phyloP scores from a whole-genome alignment of 176 grass and related monocot genomes.

The Themeda triandra region DNA sequence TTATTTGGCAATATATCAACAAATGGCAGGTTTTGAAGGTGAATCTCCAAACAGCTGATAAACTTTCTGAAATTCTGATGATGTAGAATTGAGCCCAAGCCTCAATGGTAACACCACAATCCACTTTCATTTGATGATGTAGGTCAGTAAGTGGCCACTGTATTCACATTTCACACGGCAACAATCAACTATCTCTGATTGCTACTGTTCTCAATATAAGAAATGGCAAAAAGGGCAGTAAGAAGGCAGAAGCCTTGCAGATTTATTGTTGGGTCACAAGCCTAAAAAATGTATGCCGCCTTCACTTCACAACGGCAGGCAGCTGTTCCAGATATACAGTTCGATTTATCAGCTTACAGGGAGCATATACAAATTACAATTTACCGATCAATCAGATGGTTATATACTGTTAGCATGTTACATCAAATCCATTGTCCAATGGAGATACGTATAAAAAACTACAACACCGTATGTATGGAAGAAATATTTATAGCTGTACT shows the following conservation, averaged over 20 bases:
- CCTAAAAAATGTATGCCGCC: not conserved
- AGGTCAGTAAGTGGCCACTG: too few species aligned
- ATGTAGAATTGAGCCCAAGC: not conserved
- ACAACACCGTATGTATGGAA: not conserved
- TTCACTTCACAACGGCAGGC: not conserved
- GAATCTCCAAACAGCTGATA: not conserved
- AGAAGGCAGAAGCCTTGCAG: not conserved
- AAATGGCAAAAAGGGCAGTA: not conserved
- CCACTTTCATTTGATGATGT: not conserved
- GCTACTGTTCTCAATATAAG: not conserved
- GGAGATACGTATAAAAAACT: not conserved
- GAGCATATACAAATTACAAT: slow-evolving; percentile 35
- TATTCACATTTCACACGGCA: not conserved
- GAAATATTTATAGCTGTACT: slow-evolving; percentile 2
- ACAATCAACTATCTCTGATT: not conserved
- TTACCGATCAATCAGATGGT: not conserved
- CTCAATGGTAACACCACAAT: not conserved
- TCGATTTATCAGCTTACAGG: slow-evolving; percentile 26
- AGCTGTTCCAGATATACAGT: slow-evolving; percentile 1
- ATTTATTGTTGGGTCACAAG: not conserved
- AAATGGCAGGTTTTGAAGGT: not conserved
- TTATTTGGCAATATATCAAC: not conserved
- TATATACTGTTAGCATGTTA: not conserved
- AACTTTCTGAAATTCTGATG: not conserved
- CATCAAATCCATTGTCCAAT: not conserved